Conservation (phyloP, 108 stramenopile species). For the Nitzschia palea region DNA sequence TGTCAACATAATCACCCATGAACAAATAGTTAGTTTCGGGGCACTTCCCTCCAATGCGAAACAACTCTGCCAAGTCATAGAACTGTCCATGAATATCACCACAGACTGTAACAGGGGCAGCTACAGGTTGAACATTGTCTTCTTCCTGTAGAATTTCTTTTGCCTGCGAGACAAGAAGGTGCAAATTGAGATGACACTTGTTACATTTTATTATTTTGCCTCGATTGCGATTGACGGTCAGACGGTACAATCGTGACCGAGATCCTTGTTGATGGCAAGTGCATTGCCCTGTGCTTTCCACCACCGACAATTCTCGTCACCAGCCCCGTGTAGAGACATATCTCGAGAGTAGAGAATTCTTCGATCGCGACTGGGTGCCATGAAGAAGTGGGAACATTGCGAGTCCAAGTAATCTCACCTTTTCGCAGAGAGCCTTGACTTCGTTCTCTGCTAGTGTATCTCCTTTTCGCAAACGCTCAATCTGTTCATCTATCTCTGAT, state of each 20-base stretch:
- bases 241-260: no score
- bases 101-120: conserved; percentile 88
- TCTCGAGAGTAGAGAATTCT: no score
- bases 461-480: conserved; percentile 69
- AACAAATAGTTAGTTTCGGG: conserved; percentile 91
- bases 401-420: no score
- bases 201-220: no score
- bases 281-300: no score
- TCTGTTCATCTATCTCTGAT: conserved; percentile 69
- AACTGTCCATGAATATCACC: conserved; percentile 97
- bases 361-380: no score
- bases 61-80: conserved; percentile 88
- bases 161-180: conserved; percentile 25
- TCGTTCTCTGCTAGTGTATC: conserved; percentile 85
- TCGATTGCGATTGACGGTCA: no score
- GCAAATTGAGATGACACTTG: no score
- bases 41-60: conserved; percentile 79
- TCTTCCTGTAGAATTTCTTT: conserved; percentile 77
- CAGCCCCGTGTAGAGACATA: no score
- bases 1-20: conserved; percentile 93
- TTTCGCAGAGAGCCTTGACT: conserved; percentile 83
- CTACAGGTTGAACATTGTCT: conserved; percentile 88
- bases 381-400: no score
- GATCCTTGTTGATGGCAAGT: no score
- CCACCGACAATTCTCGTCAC: no score